Evolutionary conservation across 2,329 filamentous ascomycete species (phyloP).

Genomic region (Colletotrichum shisoi): DNA sequence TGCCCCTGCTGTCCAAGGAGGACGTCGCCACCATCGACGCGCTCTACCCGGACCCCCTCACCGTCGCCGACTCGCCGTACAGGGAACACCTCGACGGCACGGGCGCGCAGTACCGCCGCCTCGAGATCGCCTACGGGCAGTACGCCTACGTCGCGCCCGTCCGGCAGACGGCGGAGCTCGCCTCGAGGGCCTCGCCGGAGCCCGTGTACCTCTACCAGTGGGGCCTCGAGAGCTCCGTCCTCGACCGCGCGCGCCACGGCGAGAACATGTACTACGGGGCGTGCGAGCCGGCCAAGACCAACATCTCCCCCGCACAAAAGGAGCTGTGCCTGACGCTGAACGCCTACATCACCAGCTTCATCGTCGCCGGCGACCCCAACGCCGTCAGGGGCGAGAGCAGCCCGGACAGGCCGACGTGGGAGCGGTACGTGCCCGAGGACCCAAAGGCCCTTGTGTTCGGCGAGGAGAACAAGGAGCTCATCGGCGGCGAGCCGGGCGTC

Average conservation of each 20-base stretch:
- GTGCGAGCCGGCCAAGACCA: constrained; percentile 49
- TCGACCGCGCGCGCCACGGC: constrained; percentile 56
- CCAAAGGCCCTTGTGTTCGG: constrained; percentile 64
- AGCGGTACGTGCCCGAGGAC: constrained; percentile 32
- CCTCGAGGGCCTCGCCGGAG: constrained; percentile 49
- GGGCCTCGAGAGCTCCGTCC: constrained; percentile 54
- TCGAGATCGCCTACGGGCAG: constrained; percentile 69
- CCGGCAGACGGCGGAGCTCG: constrained; percentile 63
- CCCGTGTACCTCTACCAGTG: constrained; percentile 62
- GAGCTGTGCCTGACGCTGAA: constrained; percentile 52
- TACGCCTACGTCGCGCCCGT: constrained; percentile 73
- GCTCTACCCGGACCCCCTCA: constrained; percentile 63
- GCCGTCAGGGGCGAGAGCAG: constrained; percentile 27
- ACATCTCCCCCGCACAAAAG: constrained; percentile 52
- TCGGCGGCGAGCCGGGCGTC: constrained; percentile 49
- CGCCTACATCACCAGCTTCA: constrained; percentile 52
- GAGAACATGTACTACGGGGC: constrained; percentile 49
- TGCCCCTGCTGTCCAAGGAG: constrained; percentile 62
- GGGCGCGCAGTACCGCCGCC: constrained; percentile 64
- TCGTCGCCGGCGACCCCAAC: constrained; percentile 33
- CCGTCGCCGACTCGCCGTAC: constrained; percentile 33
- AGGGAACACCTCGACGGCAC: constrained; percentile 42
- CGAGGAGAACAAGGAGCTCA: constrained; percentile 64
- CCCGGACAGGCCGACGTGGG: constrained; percentile 52
- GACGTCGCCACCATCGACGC: constrained; percentile 64